These are phyloP conservation scores for Pseudozyma sp. DNA, from an alignment of 1,284 basidiomycete species.

Conservation along the genomic window DNA sequence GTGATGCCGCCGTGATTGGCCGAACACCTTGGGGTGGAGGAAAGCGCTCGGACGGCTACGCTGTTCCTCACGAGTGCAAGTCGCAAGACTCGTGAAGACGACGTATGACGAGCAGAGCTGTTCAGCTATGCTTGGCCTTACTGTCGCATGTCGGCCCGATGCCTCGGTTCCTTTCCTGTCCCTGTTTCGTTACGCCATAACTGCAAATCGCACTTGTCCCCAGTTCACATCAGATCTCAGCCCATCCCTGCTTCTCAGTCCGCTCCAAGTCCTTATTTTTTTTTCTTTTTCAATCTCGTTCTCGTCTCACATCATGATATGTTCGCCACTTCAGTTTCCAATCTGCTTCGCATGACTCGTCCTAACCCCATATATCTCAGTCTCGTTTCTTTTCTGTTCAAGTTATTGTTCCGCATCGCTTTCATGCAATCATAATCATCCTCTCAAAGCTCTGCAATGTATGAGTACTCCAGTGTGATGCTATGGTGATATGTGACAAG, in stretches of 20 bases:
- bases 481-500: not conserved
- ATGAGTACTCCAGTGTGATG: too few species aligned
- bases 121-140: not conserved
- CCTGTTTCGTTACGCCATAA: not conserved
- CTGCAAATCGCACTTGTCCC: not conserved
- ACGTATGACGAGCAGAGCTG: not conserved
- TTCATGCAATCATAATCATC: too few species aligned
- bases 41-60: conserved; percentile 72
- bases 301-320: not conserved
- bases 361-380: not conserved
- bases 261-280: not conserved
- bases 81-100: conserved; percentile 55
- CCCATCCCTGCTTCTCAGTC: not conserved
- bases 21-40: conserved; percentile 96
- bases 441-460: too few species aligned
- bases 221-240: not conserved
- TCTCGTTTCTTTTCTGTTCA: too few species aligned
- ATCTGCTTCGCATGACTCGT: not conserved
- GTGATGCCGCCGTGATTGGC: conserved; percentile 70
- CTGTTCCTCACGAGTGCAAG: conserved; percentile 70
- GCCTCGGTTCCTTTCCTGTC: not conserved
- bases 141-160: not conserved
- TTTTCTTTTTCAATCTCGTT: not conserved
- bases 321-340: not conserved
- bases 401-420: too few species aligned